phyloP scores from a whole-genome alignment of 257 asterid genomes.

The Solanum peruvianum region DNA sequence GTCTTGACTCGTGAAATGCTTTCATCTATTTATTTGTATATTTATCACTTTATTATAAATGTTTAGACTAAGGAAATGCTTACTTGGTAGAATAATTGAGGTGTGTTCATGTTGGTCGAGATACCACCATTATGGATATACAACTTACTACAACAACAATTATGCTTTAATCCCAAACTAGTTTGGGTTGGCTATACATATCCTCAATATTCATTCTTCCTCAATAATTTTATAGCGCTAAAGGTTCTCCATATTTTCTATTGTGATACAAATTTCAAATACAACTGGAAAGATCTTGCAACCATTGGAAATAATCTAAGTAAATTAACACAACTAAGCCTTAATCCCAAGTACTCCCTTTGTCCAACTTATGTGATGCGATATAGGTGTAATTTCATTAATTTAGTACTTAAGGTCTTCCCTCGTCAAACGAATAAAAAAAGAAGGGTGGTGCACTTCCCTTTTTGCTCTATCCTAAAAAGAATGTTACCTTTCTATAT shows the following conservation, averaged over 20 bases:
- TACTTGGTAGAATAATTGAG: neutral
- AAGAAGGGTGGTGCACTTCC: neutral
- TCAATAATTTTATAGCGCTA: neutral
- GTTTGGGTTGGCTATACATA: neutral
- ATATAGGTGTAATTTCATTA: no score
- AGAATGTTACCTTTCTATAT: neutral
- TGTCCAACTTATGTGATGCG: neutral
- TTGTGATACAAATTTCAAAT: neutral
- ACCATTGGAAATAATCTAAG: neutral
- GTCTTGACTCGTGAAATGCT: neutral
- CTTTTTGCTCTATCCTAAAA: neutral
- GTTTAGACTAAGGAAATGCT: neutral
- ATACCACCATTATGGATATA: neutral
- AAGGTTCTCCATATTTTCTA: neutral
- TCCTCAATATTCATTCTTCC: neutral
- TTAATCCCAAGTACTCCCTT: neutral
- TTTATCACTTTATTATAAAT: neutral
- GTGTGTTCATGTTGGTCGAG: neutral
- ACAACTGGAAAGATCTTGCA: neutral
- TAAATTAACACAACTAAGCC: neutral
- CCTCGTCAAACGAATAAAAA: no score
- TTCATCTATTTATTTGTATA: neutral
- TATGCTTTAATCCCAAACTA: neutral
- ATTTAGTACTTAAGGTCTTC: no score
- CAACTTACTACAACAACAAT: neutral